Percentiles rank a stretch among this genome's conserved stretches.
These are phyloP conservation scores for Ganoderma lucidum DNA, from an alignment of 1,284 basidiomycete genomes.

Conservation along the genomic window DNA sequence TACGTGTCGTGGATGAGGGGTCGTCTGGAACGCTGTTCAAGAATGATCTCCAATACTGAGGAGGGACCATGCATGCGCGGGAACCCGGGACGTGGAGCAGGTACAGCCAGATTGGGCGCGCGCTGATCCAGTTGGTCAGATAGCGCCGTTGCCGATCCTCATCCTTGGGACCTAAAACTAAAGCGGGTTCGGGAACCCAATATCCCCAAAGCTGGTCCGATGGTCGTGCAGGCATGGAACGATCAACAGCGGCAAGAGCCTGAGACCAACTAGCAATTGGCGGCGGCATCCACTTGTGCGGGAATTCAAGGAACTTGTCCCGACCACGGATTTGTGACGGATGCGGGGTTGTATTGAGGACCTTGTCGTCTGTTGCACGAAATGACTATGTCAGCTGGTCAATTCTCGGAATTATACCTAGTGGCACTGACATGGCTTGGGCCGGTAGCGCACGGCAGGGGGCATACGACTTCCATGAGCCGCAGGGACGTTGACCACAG, in stretches of 20 bases:
- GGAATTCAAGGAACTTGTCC: conserved; percentile 15
- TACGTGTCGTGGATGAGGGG: not conserved
- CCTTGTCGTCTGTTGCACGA: not conserved
- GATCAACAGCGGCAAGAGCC: conserved; percentile 4
- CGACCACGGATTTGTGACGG: conserved; percentile 12
- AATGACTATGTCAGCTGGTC: too few relatives aligned
- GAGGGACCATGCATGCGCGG: not conserved
- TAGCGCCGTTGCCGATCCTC: not conserved
- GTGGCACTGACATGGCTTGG: not conserved
- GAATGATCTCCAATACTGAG: conserved; percentile 18
- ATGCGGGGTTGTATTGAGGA: not conserved
- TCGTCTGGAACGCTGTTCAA: conserved; percentile 5
- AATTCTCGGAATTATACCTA: too few relatives aligned
- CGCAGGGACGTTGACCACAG: too few relatives aligned
- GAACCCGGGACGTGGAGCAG: not conserved
- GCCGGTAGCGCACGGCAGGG: not conserved
- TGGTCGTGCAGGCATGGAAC: not conserved
- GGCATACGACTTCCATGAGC: not conserved
- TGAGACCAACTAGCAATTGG: not conserved
- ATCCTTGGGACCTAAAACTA: conserved; percentile 1
- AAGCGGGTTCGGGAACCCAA: conserved; percentile 5
- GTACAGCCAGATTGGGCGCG: not conserved
- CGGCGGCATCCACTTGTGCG: conserved; percentile 20
- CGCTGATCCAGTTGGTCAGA: conserved; percentile 14
- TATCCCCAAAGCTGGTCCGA: conserved; percentile 14